Percentiles rank a stretch among this genome's conserved stretches.
phyloP scores from a whole-genome alignment of 2,329 filamentous ascomycete species.

The Trichocomaceae sp. region DNA sequence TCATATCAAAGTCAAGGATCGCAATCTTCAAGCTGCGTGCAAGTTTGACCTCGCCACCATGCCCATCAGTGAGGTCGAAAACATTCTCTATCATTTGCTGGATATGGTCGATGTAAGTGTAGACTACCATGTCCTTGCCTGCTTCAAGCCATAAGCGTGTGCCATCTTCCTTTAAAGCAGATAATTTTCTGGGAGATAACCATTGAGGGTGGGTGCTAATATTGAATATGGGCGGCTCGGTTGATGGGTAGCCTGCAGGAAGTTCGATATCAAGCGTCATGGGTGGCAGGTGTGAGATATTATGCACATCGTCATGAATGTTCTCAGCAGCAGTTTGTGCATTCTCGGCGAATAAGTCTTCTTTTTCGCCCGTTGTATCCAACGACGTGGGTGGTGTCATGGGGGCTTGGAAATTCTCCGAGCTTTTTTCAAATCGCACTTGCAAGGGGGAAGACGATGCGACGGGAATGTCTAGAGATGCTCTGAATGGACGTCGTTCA shows the following conservation, averaged over 20 bases:
- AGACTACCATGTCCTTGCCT: constrained; percentile 51
- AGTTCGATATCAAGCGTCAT: constrained; percentile 48
- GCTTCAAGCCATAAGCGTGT: constrained; percentile 54
- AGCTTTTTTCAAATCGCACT: constrained; percentile 35
- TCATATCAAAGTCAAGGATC: constrained; percentile 71
- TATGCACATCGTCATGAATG: constrained; percentile 33
- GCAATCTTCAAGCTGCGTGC: constrained; percentile 54
- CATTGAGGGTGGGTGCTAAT: constrained; percentile 47
- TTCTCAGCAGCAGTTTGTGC: constrained; percentile 14
- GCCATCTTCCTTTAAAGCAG: constrained; percentile 43
- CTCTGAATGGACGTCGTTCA: constrained; percentile 40
- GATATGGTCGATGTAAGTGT: constrained; percentile 54
- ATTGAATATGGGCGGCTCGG: constrained; percentile 44
- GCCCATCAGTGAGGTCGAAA: constrained; percentile 44
- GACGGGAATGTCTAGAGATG: constrained; percentile 51
- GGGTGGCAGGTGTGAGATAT: constrained; percentile 51
- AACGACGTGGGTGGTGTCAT: constrained; percentile 39
- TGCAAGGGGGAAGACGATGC: constrained; percentile 48
- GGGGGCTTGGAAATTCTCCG: constrained; percentile 29
- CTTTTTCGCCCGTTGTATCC: constrained; percentile 25
- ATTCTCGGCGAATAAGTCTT: constrained; percentile 3
- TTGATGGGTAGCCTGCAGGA: constrained; percentile 51
- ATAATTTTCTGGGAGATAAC: constrained; percentile 43
- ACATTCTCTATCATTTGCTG: constrained; percentile 52
- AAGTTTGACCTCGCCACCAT: constrained; percentile 41